Evolutionary conservation across 305 asterid genomes (phyloP), one percentile per base, ranked within the genome.

Genomic region (Rubia balearica): DNA sequence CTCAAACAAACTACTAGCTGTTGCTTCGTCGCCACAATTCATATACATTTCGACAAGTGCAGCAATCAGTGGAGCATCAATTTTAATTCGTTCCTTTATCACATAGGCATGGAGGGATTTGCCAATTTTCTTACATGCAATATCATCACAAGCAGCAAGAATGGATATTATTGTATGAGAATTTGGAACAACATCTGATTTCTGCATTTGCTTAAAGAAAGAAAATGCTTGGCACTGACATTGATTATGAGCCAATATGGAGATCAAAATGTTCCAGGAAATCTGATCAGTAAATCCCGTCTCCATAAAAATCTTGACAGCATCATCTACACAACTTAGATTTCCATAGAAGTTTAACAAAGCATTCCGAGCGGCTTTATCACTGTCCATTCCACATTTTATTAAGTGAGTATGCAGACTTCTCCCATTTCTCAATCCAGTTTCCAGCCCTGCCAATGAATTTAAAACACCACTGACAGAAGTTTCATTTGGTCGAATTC

Each of bases 1-100:
- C 76, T 80, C 84, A 63, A 80, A 80, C 69, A 80, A 71, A 67
- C 33, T 40, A 42, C 62, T 48, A 41, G 81, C 74, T 1, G 71
- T 71, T 68, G 19, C 68, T 43, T 76, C 76, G 7, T 74, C 79
- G 12, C 74, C 63, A 64, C 84, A 80, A 61, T 74, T 74, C 79
- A 80, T 67, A 45, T 74, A 80, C 84, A 80, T 80, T 74, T 80
- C 75, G 27, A 79, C 74, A 41, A 80, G 73, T 27, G 84, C 79
- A 7, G 79, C 69, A 64, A 74, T 78, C 46, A 73, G 8, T 19
- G 73, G 33, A 45, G 61, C 68, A 17, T 73, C 62, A 45, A 73
- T n/a, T 45, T 73, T 67, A 45, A 73, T 12, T 19, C 62, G 51
- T n/a, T 69, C 12, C 69, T 59, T 73, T 59, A 73, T 46, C 69